Percentiles rank a stretch among this genome's conserved stretches.
Conservation (phyloP, 2,329 filamentous ascomycete species). For the Aspergillus intermedius region DNA sequence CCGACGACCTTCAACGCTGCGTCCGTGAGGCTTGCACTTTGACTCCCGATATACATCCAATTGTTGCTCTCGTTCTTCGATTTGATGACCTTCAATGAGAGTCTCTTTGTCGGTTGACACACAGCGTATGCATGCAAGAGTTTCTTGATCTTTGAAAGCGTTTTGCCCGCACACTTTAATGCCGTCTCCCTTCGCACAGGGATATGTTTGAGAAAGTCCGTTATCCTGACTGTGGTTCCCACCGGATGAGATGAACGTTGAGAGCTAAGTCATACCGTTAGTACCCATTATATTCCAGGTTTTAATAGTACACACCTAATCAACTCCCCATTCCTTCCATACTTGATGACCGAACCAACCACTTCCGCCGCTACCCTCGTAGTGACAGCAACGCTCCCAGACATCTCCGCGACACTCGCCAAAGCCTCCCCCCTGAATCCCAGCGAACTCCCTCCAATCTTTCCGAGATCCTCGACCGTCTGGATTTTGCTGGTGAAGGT, state of each 20-base stretch:
- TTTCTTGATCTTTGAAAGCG: conserved; percentile 46
- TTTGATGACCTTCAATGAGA: conserved; percentile 51
- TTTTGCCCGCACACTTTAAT: conserved; percentile 46
- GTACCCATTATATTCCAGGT: background rate
- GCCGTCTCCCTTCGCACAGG: conserved; percentile 55
- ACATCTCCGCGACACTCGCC: conserved; percentile 56
- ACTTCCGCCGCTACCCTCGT: conserved; percentile 54
- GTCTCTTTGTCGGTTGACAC: conserved; percentile 49
- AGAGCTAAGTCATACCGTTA: conserved; percentile 14
- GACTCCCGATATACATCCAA: conserved; percentile 53
- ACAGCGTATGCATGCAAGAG: conserved; percentile 55
- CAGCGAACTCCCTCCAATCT: conserved; percentile 50
- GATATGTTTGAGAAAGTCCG: conserved; percentile 50
- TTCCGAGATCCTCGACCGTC: conserved; percentile 49
- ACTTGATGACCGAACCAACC: conserved; percentile 47
- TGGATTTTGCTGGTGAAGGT: conserved; percentile 60
- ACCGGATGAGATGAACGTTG: conserved; percentile 49
- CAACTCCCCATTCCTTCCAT: conserved; percentile 46
- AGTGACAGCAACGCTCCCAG: conserved; percentile 45
- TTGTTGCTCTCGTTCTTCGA: conserved; percentile 57
- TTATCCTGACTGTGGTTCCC: conserved; percentile 55
- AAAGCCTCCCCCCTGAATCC: conserved; percentile 62
- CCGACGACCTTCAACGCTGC: conserved; percentile 52
- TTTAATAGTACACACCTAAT: conserved; percentile 29
- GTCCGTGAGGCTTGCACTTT: conserved; percentile 43